Percentiles rank a stretch among this genome's conserved stretches.
Conservation (phyloP, 768 basidiomycete species). For the Lentinula detonsa region DNA sequence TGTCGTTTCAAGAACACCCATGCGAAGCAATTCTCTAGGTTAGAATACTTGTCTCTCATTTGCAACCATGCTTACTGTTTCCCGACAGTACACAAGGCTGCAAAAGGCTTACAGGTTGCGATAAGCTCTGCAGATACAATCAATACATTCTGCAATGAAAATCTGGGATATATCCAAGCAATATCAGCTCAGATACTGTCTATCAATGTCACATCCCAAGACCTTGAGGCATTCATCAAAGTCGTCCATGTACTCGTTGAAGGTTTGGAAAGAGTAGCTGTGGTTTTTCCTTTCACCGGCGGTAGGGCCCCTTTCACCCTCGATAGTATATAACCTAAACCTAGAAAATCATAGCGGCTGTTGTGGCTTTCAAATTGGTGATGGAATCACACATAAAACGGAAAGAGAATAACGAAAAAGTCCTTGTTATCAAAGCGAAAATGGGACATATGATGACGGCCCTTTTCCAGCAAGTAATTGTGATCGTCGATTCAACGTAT, state of each 20-base stretch:
- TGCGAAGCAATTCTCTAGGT: neutral
- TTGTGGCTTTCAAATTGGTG: constrained; percentile 39
- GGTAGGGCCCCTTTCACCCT: neutral
- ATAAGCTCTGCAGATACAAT: neutral
- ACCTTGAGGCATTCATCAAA: neutral
- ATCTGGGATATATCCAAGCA: neutral
- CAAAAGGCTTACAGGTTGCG: neutral
- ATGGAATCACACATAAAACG: constrained; percentile 41
- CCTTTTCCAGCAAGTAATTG: constrained; percentile 36
- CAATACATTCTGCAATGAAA: neutral
- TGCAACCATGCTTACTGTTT: neutral
- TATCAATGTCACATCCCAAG: neutral
- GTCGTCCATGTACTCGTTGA: neutral
- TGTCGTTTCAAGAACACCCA: neutral
- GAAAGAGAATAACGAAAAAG: constrained; percentile 45
- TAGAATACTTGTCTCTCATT: neutral
- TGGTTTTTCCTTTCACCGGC: neutral
- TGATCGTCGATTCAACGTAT: neutral
- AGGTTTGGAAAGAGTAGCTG: neutral
- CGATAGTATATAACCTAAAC: neutral
- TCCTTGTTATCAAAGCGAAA: constrained; percentile 36
- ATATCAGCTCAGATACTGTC: neutral
- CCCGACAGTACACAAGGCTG: neutral
- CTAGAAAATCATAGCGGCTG: neutral
- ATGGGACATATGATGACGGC: constrained; percentile 46